Evolutionary conservation across 768 basidiomycete genomes (phyloP), one percentile per base, ranked within the genome.

Genomic region (Kwoniella bestiolae): DNA sequence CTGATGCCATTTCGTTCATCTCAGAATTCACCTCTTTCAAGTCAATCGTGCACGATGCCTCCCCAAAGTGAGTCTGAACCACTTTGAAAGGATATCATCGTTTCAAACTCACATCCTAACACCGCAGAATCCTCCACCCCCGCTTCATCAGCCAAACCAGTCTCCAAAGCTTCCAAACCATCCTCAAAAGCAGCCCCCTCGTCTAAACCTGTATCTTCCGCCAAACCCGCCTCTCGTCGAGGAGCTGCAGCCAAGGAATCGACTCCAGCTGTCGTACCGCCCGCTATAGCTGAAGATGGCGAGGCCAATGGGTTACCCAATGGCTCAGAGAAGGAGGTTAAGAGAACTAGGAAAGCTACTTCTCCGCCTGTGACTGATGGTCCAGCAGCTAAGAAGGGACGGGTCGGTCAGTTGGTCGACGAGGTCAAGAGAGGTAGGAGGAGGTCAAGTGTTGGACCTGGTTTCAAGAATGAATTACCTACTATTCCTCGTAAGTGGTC

Each of bases 401-500:
- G 76, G 61, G 63, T 74, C 18, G 71, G 62, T 9, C 61, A 73
- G 32, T 47, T 75, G 12, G 65, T 61, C 28, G 50, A 52, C 46
- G 66, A 63, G 35, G 69, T 66, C 47, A 67, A 66, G 60, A 70
- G 62, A 44, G 23, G 51, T n/a, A 61, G 65, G 34, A 60, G 68
- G 34, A 60, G 67, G 35, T 71, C 70, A 11, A 71, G 71, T 53
- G 31, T 70, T 26, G 68, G 70, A 12, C 21, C 53, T n/a, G 44
- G 21, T 5, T 57, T 51, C 12, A 66, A 51, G 5, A 71, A 70
- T 41, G 38, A 47, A n/a, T 65, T 77, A n/a, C 72, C 73, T 23
- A 63, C 65, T 34, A 68, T 70, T 18, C 76, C 76, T 38, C 34
- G 75, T 77, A 34, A 69, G 75, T 63, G 34, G 12, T 71, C 75